Evolutionary conservation across 352 stramenopile genomes (phyloP).

Genomic region (Globisporangium paroecandrum): DNA sequence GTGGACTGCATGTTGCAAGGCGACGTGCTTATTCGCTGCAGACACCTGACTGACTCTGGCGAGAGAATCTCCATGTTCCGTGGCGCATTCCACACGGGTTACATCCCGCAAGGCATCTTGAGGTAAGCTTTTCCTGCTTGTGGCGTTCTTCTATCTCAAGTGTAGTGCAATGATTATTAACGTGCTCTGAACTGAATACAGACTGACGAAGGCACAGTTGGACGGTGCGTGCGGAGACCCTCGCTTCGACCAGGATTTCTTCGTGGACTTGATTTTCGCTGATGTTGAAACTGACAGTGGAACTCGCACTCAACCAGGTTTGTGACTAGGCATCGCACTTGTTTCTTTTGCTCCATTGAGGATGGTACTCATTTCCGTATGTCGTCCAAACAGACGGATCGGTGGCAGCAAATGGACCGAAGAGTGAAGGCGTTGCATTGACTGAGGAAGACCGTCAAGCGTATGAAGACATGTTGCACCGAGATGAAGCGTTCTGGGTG

Average conservation of each 20-base stretch:
- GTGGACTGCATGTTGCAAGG: slow-evolving; percentile 96
- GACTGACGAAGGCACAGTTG: slow-evolving; percentile 94
- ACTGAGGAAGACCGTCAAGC: slow-evolving; percentile 79
- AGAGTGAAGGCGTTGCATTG: slow-evolving; percentile 69
- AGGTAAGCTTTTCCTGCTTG: slow-evolving; percentile 34
- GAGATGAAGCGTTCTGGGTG: slow-evolving; percentile 82
- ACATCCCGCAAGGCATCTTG: slow-evolving; percentile 94
- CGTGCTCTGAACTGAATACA: slow-evolving; percentile 18
- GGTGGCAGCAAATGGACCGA: slow-evolving; percentile 22
- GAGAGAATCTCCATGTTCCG: slow-evolving; percentile 96
- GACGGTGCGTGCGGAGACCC: slow-evolving; percentile 94
- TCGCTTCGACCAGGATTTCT: slow-evolving; percentile 95
- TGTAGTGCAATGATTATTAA: background rate
- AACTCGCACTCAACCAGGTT: slow-evolving; percentile 16
- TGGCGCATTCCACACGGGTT: slow-evolving; percentile 97
- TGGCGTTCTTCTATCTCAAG: background rate
- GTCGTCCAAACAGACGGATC: slow-evolving; percentile 13
- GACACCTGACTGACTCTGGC: slow-evolving; percentile 89
- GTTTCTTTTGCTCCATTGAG: background rate
- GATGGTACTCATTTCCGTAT: background rate
- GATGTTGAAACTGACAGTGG: slow-evolving; percentile 83
- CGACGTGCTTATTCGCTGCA: slow-evolving; percentile 95
- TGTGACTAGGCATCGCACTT: background rate
- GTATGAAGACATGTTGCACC: slow-evolving; percentile 87
- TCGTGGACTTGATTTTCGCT: slow-evolving; percentile 96